Conservation (phyloP, 2,329 filamentous ascomycete species). For the Rhynchosporium agropyri region DNA sequence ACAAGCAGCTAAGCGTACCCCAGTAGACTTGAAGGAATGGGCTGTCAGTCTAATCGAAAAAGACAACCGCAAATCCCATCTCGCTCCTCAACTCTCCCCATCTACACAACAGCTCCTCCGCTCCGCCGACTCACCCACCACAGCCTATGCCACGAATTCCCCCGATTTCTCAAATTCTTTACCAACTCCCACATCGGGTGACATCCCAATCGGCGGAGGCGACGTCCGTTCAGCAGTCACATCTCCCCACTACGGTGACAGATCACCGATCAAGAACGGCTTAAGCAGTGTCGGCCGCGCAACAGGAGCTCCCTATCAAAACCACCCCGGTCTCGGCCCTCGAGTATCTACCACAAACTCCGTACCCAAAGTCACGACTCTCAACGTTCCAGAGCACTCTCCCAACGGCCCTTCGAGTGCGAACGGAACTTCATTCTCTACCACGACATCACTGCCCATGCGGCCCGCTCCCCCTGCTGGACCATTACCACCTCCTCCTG, state of each 20-base stretch:
- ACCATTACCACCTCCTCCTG: slow-evolving; percentile 57
- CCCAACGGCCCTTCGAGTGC: slow-evolving; percentile 47
- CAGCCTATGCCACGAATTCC: slow-evolving; percentile 44
- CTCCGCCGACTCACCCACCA: slow-evolving; percentile 60
- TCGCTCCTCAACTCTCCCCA: slow-evolving; percentile 78
- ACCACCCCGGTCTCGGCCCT: slow-evolving; percentile 49
- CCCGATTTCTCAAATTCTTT: slow-evolving; percentile 48
- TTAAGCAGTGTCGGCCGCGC: slow-evolving; percentile 51
- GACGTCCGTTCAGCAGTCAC: slow-evolving; percentile 50
- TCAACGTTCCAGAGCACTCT: slow-evolving; percentile 44
- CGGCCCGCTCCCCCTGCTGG: slow-evolving; percentile 61
- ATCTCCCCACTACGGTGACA: slow-evolving; percentile 46
- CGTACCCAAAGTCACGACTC: slow-evolving; percentile 51
- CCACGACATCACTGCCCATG: slow-evolving; percentile 57
- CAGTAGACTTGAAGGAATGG: slow-evolving; percentile 92
- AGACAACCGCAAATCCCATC: slow-evolving; percentile 93
- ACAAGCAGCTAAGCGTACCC: slow-evolving; percentile 93
- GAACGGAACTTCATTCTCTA: slow-evolving; percentile 53
- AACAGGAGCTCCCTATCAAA: slow-evolving; percentile 45
- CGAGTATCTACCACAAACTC: slow-evolving; percentile 56
- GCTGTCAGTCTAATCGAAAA: slow-evolving; percentile 91
- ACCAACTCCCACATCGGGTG: slow-evolving; percentile 69
- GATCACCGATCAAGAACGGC: slow-evolving; percentile 45
- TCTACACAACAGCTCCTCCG: slow-evolving; percentile 76
- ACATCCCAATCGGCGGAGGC: slow-evolving; percentile 67